Conservation (phyloP, 495 filamentous ascomycete species). For the Xylaria cubensis region DNA sequence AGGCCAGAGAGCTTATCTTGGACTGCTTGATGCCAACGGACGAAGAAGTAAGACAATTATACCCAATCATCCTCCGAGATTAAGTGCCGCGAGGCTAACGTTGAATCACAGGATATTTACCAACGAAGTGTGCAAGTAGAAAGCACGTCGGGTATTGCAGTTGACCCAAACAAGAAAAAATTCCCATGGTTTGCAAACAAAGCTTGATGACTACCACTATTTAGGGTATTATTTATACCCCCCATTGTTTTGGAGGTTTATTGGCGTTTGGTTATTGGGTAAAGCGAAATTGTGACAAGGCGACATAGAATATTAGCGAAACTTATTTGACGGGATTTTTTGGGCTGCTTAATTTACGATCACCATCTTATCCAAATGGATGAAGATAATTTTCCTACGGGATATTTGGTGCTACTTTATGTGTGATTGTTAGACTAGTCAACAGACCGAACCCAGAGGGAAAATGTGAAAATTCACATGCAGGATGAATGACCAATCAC, state of each 20-base stretch:
- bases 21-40: conserved; percentile 66
- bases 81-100: conserved; percentile 36
- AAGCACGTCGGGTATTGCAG: conserved; percentile 43
- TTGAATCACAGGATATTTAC: conserved; percentile 60
- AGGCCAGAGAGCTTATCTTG: conserved; percentile 72
- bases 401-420: background rate
- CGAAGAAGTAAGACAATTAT: conserved; percentile 59
- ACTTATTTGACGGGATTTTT: conserved; percentile 13
- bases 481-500: background rate
- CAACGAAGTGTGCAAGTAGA: conserved; percentile 65
- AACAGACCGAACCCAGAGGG: background rate
- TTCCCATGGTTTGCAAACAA: conserved; percentile 63
- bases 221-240: background rate
- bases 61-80: background rate
- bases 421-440: background rate
- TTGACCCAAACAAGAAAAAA: conserved; percentile 58
- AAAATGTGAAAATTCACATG: background rate
- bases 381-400: background rate
- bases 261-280: conserved; percentile 19
- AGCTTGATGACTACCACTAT: conserved; percentile 25
- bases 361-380: background rate
- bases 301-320: conserved; percentile 20
- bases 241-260: conserved; percentile 1
- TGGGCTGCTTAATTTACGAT: conserved; percentile 18
- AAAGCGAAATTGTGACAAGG: conserved; percentile 22